Conservation (phyloP, 768 basidiomycete genomes). For the Naganishia kalamii region DNA sequence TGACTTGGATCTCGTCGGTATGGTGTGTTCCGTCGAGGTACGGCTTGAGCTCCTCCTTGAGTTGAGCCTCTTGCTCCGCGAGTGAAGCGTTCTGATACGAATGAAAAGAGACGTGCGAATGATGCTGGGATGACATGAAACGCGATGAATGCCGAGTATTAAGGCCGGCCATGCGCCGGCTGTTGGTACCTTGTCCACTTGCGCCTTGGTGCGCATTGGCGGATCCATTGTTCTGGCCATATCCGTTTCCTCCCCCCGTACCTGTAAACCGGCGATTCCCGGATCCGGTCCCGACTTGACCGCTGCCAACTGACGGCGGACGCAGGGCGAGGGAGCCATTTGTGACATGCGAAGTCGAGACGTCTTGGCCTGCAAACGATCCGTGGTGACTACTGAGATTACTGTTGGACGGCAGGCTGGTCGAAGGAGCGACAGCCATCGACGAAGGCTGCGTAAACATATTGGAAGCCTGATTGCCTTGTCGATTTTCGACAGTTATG, state of each 20-base stretch:
- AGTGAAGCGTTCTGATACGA: slow-evolving; percentile 4
- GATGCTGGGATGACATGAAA: not conserved
- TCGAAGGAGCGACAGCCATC: slow-evolving; percentile 11
- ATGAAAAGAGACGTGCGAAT: not conserved
- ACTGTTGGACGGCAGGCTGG: slow-evolving; percentile 7
- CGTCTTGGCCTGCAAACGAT: not conserved
- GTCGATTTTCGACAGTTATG: not conserved
- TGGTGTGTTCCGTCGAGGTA: slow-evolving; percentile 84
- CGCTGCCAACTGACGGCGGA: not conserved
- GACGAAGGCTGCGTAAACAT: slow-evolving; percentile 6
- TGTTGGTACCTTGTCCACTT: slow-evolving; percentile 2
- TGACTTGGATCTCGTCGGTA: slow-evolving; percentile 79
- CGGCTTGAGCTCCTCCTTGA: slow-evolving; percentile 41
- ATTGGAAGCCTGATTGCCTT: not conserved
- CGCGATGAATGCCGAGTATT: slow-evolving; percentile 1
- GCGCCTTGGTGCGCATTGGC: not conserved
- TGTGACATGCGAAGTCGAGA: slow-evolving; percentile 7
- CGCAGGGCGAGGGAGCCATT: not conserved
- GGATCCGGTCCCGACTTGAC: not conserved
- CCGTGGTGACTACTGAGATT: slow-evolving; percentile 9
- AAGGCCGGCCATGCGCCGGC: not conserved
- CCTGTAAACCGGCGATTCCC: not conserved
- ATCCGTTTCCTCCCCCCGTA: not conserved
- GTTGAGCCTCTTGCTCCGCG: slow-evolving; percentile 19
- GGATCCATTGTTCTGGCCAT: not conserved